Conservation (phyloP, 2,329 filamentous ascomycete species). For the Fusarium sp. region DNA sequence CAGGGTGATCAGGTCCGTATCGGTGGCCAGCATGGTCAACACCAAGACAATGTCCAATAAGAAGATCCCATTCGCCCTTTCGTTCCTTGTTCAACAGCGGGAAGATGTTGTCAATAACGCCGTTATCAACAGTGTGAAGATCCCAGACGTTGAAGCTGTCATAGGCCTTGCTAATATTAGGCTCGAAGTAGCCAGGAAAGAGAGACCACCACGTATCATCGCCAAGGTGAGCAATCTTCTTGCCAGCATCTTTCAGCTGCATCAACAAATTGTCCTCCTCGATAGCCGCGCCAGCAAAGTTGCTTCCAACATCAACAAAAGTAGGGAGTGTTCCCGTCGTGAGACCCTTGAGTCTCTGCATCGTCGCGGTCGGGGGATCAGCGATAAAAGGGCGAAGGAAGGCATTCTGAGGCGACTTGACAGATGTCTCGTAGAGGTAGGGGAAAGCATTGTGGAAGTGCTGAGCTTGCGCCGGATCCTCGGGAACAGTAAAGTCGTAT, state of each 20-base stretch:
- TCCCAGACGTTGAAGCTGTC: conserved; percentile 99
- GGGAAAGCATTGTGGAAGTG: conserved; percentile 88
- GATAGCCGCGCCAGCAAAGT: conserved; percentile 93
- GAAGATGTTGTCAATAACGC: conserved; percentile 89
- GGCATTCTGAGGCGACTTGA: conserved; percentile 79
- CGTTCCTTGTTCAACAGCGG: conserved; percentile 77
- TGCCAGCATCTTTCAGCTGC: conserved; percentile 70
- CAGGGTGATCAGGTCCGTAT: conserved; percentile 91
- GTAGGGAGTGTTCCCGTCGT: conserved; percentile 96
- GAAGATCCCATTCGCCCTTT: conserved; percentile 84
- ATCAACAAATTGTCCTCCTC: conserved; percentile 86
- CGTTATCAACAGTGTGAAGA: conserved; percentile 94
- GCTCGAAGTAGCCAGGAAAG: conserved; percentile 93
- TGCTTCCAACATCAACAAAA: conserved; percentile 92
- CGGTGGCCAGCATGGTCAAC: conserved; percentile 97
- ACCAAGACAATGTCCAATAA: conserved; percentile 92
- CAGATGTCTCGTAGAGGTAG: conserved; percentile 84
- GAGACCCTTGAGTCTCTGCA: conserved; percentile 91
- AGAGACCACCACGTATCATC: conserved; percentile 97
- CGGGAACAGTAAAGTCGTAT: conserved; percentile 94
- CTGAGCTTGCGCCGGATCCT: conserved; percentile 53
- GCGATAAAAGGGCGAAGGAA: conserved; percentile 96
- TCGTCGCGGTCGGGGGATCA: conserved; percentile 91
- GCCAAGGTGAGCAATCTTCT: conserved; percentile 91
- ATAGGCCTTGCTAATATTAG: conserved; percentile 85